Evolutionary conservation across 192 early-diverging fungal species (phyloP).

Genomic region (Mortierella alpina): DNA sequence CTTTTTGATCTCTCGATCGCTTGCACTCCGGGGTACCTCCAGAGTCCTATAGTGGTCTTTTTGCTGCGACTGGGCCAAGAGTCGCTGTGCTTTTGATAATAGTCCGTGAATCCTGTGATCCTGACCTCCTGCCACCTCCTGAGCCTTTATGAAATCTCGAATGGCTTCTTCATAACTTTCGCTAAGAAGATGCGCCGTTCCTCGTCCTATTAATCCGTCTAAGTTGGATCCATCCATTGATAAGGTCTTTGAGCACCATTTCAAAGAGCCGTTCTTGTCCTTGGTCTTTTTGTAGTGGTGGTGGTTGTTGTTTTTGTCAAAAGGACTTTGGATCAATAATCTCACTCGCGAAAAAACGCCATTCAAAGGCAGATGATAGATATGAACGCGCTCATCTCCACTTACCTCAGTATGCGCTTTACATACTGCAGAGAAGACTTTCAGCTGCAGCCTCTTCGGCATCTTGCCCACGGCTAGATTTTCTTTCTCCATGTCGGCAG

Average conservation of each 20-base stretch:
- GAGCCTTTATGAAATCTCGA: conserved; percentile 75
- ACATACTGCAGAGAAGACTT: conserved; percentile 67
- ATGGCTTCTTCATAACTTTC: conserved; percentile 87
- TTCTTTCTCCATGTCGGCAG: conserved; percentile 46
- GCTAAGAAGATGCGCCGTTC: conserved; percentile 70
- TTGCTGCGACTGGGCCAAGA: conserved; percentile 65
- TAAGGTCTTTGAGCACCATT: conserved; percentile 78
- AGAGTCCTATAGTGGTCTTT: conserved; percentile 98
- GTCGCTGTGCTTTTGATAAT: conserved; percentile 69
- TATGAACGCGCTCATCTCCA: not conserved
- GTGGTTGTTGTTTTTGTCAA: too few relatives aligned
- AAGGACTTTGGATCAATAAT: not conserved
- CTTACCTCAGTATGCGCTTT: conserved; percentile 66
- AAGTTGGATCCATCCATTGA: conserved; percentile 75
- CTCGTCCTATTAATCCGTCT: conserved; percentile 79
- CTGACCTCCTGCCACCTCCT: conserved; percentile 67
- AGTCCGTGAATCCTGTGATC: conserved; percentile 67
- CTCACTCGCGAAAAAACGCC: too few relatives aligned
- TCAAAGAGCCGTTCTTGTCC: conserved; percentile 58
- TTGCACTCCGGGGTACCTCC: conserved; percentile 80
- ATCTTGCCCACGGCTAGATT: conserved; percentile 49
- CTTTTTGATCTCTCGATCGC: conserved; percentile 86
- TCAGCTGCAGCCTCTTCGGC: conserved; percentile 50
- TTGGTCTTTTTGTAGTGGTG: conserved; percentile 63
- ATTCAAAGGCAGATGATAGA: not conserved